phyloP scores from a whole-genome alignment of 106 monocot species.

The Dioscorea alata region DNA sequence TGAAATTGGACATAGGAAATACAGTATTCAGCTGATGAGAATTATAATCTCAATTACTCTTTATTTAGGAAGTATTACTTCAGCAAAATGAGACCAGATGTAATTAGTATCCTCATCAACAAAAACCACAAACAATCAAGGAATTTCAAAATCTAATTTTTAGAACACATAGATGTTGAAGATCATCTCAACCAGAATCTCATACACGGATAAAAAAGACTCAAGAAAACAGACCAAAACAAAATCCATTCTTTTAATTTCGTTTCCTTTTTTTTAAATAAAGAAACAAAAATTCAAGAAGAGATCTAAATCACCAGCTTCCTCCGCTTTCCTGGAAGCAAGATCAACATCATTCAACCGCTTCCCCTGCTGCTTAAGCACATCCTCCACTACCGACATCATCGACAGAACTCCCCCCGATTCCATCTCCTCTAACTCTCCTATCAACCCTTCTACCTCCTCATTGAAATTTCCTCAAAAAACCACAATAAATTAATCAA shows the following conservation, averaged over 20 bases:
- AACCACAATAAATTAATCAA: background rate
- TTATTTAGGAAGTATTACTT: too few species aligned
- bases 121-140: too few species aligned
- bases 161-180: too few species aligned
- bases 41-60: too few species aligned
- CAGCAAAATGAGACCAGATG: too few species aligned
- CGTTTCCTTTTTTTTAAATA: background rate
- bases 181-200: too few species aligned
- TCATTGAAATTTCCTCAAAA: background rate
- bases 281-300: background rate
- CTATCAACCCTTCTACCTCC: background rate
- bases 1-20: constrained; percentile 16
- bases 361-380: constrained; percentile 47
- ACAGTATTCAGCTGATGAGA: too few species aligned
- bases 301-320: constrained; percentile 42
- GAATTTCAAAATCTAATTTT: too few species aligned
- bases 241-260: background rate
- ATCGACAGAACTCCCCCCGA: constrained; percentile 46
- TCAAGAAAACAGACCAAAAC: background rate
- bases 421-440: constrained; percentile 11
- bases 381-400: constrained; percentile 65
- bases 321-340: constrained; percentile 58
- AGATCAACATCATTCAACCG: constrained; percentile 48
- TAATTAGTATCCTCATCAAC: too few species aligned
- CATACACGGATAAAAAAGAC: too few species aligned